phyloP scores from a whole-genome alignment of 2,329 filamentous ascomycete genomes.

The Cladosporium sp. region DNA sequence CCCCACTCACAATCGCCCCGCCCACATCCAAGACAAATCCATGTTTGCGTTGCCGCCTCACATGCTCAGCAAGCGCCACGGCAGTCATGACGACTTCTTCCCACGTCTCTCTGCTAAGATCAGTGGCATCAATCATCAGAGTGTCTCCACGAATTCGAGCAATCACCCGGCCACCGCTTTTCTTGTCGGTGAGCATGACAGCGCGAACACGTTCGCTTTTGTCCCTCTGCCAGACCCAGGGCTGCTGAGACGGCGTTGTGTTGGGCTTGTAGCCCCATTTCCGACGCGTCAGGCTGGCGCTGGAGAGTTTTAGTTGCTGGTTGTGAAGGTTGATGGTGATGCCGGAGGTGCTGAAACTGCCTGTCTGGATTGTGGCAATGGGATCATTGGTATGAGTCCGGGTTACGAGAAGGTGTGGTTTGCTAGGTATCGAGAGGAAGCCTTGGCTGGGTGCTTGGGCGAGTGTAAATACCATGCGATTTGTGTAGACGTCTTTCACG shows the following conservation, averaged over 20 bases:
- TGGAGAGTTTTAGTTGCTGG: not conserved
- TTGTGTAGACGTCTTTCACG: not conserved
- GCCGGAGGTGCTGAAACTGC: not conserved
- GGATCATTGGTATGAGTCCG: not conserved
- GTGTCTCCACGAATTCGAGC: slow-evolving; percentile 22
- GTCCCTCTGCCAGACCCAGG: not conserved
- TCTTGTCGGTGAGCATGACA: slow-evolving; percentile 19
- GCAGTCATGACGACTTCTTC: slow-evolving; percentile 22
- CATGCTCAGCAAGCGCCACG: slow-evolving; percentile 23
- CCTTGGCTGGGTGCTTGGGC: not conserved
- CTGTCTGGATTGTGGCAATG: not conserved
- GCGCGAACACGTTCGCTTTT: not conserved
- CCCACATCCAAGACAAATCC: not conserved
- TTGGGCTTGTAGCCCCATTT: not conserved
- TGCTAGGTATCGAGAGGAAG: not conserved
- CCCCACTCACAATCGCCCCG: not conserved
- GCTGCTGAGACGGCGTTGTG: not conserved
- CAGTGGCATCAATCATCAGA: slow-evolving; percentile 17
- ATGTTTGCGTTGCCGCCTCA: slow-evolving; percentile 10
- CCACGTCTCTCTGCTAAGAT: slow-evolving; percentile 17
- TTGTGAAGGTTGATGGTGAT: not conserved
- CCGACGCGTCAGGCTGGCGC: not conserved
- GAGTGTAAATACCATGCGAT: not conserved
- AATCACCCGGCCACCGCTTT: slow-evolving; percentile 18
- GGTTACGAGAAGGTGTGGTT: not conserved